Evolutionary conservation across 2,329 filamentous ascomycete species (phyloP).

Genomic region (Colletotrichum sp.): DNA sequence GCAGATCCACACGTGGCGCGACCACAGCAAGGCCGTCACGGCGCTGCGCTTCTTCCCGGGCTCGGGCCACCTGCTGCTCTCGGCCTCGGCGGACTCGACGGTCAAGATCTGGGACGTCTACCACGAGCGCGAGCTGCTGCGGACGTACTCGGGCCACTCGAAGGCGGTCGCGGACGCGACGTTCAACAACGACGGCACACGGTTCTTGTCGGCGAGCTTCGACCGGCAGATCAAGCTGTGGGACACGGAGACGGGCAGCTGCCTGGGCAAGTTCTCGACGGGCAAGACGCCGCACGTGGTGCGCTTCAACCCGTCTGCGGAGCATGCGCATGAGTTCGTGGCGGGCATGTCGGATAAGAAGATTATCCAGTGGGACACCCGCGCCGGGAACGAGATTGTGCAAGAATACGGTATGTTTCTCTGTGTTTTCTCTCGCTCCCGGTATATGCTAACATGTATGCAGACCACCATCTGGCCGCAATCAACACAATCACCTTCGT

Average conservation of each 20-base stretch:
- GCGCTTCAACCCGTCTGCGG: constrained; percentile 84
- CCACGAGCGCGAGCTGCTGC: constrained; percentile 84
- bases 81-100: constrained; percentile 87
- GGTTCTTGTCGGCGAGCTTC: constrained; percentile 90
- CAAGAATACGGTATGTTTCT: constrained; percentile 74
- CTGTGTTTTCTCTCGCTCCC: too few relatives aligned
- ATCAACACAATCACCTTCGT: constrained; percentile 98
- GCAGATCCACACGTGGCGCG: constrained; percentile 87
- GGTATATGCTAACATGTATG: not conserved
- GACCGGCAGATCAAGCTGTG: constrained; percentile 97
- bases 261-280: constrained; percentile 86
- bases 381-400: constrained; percentile 76
- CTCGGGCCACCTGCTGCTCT: constrained; percentile 87
- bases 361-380: constrained; percentile 94
- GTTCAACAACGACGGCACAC: constrained; percentile 82
- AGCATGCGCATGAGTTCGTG: constrained; percentile 86
- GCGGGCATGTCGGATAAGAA: constrained; percentile 99
- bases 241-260: constrained; percentile 95
- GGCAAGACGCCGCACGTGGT: constrained; percentile 96
- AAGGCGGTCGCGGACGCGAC: constrained; percentile 90
- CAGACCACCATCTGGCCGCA: constrained; percentile 92
- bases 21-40: constrained; percentile 83
- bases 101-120: constrained; percentile 96
- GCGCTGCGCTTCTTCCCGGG: constrained; percentile 87
- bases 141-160: constrained; percentile 88